phyloP scores from a whole-genome alignment of 305 asterid genomes.

The Solanum chacoense region DNA sequence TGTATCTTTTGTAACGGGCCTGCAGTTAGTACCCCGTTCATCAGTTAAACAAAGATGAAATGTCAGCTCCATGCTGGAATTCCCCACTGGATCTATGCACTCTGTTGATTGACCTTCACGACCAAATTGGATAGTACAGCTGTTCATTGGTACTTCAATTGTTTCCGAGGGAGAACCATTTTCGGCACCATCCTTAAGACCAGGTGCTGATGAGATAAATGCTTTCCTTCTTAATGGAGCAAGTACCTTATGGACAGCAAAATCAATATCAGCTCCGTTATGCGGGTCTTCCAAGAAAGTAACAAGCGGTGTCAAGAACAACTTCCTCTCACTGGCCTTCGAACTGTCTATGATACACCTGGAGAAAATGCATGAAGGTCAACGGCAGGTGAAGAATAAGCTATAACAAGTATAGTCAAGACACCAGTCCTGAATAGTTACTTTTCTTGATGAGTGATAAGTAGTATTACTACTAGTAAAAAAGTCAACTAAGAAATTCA shows the following conservation, averaged over 20 bases:
- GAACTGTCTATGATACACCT: slow-evolving; percentile 24
- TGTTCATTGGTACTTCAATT: slow-evolving; percentile 22
- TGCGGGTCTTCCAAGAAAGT: slow-evolving; percentile 65
- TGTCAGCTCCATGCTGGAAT: slow-evolving; percentile 40
- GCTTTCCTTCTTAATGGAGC: slow-evolving; percentile 49
- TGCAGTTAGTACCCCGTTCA: slow-evolving; percentile 48
- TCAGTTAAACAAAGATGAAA: slow-evolving; percentile 54
- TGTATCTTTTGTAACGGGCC: slow-evolving; percentile 51
- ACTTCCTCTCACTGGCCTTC: slow-evolving; percentile 61
- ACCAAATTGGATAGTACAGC: slow-evolving; percentile 25
- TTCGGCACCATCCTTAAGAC: slow-evolving; percentile 17
- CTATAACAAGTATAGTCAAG: neutral
- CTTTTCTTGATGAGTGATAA: neutral
- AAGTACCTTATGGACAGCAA: slow-evolving; percentile 52
- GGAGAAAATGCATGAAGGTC: slow-evolving; percentile 5
- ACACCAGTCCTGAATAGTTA: neutral
- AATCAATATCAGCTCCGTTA: slow-evolving; percentile 53
- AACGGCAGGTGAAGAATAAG: neutral
- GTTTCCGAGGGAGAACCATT: slow-evolving; percentile 21
- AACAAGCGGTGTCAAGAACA: slow-evolving; percentile 72
- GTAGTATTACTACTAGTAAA: neutral
- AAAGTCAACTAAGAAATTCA: neutral
- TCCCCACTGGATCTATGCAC: slow-evolving; percentile 35
- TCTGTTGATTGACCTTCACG: slow-evolving; percentile 23
- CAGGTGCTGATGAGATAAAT: slow-evolving; percentile 21